Conservation (phyloP, 108 stramenopile species). For the Nitzschia sp. region DNA sequence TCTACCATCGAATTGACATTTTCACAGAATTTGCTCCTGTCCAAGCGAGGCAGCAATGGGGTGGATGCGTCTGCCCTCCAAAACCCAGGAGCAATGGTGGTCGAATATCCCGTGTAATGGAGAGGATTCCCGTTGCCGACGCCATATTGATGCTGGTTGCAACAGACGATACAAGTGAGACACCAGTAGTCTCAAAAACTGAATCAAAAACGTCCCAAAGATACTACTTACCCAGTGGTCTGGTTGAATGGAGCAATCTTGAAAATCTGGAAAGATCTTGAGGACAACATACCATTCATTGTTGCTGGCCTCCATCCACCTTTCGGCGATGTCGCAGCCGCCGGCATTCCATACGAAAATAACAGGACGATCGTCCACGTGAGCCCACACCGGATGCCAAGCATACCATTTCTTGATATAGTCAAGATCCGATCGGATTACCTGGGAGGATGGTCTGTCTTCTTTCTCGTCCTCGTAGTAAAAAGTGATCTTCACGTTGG, state of each 20-base stretch:
- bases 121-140: slow-evolving; percentile 12
- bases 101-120: slow-evolving; percentile 16
- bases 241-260: slow-evolving; percentile 34
- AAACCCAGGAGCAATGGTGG: slow-evolving; percentile 41
- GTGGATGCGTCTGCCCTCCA: slow-evolving; percentile 31
- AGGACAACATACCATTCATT: slow-evolving; percentile 45
- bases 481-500: slow-evolving; percentile 32
- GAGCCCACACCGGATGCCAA: slow-evolving; percentile 30
- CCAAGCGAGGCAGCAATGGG: slow-evolving; percentile 11
- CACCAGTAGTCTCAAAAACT: too few relatives aligned
- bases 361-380: slow-evolving; percentile 35
- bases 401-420: slow-evolving; percentile 49
- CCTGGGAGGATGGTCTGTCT: neutral
- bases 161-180: neutral
- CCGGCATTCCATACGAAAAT: slow-evolving; percentile 39
- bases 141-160: slow-evolving; percentile 33
- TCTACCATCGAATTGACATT: slow-evolving; percentile 34
- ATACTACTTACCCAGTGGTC: slow-evolving; percentile 27
- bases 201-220: too few relatives aligned
- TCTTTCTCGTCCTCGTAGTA: slow-evolving; percentile 34
- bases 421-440: slow-evolving; percentile 28
- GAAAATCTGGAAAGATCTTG: slow-evolving; percentile 19
- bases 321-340: slow-evolving; percentile 28
- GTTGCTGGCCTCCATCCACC: slow-evolving; percentile 35
- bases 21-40: slow-evolving; percentile 12